Evolutionary conservation across 2,329 filamentous ascomycete species (phyloP), one percentile per base, ranked within the genome.

Genomic region (Cordyceps militaris): DNA sequence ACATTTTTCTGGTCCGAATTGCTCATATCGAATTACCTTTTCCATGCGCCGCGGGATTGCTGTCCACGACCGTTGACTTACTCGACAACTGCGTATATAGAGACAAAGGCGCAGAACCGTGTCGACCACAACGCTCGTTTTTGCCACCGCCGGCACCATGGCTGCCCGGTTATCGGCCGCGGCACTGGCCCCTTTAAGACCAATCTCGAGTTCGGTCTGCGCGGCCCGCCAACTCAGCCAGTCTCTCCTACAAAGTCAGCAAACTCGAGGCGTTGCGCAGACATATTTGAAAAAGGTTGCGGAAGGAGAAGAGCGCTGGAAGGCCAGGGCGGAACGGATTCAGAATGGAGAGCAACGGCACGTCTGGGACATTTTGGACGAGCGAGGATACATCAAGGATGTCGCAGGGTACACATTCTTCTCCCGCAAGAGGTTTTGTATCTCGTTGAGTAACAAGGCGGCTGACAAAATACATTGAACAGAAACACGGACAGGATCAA

Each of bases 361-460:
- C 61, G 78, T 86, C 55, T 83, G 88, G 73, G 80, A 83, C 54
- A 65, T 86, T 19, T 76, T 94, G 13, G 82, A 89, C 63, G 84
- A 88, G 70, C 79, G 89, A 65, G 89, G 88, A 44, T 85, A 83
- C 62, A 76, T 93, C 61, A 89, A 92, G 66, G 83, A 89, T 62
- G 77, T 88, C 34, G 87, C 88, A 63, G 89, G 87, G 87, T 90
- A 76, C 63, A 80, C 26, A 2, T 7, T 14, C 19, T 5, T 10
- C 21, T 42, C 26, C 1, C 9, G 23, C 54, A 21, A 8, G 38
- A 28, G 3, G 1, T 69, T 34, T 38, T 73, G 71, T 28, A n/a
- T 38, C 2, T 21, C 14, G 34, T 32, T 28, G 16, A 13, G n/a
- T 42, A 13, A 34, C 7, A 46, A 10, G 21, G 38, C 21, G 16